Conservation (phyloP, 108 stramenopile genomes). For the Aurantiochytrium sp. region DNA sequence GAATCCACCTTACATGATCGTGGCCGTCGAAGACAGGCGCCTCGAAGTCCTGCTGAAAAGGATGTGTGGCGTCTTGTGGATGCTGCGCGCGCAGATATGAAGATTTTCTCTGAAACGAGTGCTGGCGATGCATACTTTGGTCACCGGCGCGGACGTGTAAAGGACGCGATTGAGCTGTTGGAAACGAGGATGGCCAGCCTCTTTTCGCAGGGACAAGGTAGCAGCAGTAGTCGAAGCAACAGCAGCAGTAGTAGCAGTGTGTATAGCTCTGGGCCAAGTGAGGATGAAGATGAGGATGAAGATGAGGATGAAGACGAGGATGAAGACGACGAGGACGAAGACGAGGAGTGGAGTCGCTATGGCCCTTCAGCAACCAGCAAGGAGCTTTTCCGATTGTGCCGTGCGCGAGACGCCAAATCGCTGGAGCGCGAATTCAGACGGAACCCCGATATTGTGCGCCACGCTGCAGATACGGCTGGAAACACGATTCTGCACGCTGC, state of each 20-base stretch:
- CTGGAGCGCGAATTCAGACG: background rate
- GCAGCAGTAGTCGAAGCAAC: no score
- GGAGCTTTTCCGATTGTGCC: background rate
- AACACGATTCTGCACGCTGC: background rate
- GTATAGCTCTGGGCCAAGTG: background rate
- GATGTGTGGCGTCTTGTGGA: background rate
- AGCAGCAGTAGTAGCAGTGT: no score
- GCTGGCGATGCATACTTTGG: background rate
- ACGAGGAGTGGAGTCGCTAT: background rate
- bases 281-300: background rate
- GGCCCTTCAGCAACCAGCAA: background rate
- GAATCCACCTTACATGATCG: background rate
- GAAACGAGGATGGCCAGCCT: background rate
- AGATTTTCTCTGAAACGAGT: background rate
- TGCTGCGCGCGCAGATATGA: background rate
- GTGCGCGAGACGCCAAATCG: background rate
- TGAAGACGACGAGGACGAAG: background rate
- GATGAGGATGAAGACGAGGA: background rate
- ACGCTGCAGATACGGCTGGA: background rate
- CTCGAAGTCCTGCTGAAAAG: background rate
- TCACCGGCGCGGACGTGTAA: background rate
- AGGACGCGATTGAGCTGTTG: background rate
- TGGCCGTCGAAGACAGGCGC: background rate
- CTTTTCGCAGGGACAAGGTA: background rate
- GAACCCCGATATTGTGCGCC: background rate